A percentile compares a stretch with the other conserved stretches of the same genome.
Evolutionary conservation across 1,284 basidiomycete genomes (phyloP).

Genomic region (Moesziomyces sp.): DNA sequence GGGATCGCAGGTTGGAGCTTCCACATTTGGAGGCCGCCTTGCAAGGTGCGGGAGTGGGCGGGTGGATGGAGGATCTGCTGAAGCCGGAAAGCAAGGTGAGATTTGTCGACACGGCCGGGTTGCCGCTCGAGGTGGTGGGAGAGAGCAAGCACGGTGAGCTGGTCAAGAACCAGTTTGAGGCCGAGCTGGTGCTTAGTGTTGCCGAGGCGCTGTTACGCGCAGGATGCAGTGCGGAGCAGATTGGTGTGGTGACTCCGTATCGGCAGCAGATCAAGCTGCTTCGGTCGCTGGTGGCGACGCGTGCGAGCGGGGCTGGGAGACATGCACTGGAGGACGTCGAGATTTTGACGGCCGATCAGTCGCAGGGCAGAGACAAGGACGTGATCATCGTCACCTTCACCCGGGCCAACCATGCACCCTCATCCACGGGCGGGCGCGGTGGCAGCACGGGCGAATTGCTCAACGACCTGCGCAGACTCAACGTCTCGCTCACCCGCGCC

Average conservation of each 20-base stretch:
- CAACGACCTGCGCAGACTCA: slow-evolving; percentile 56
- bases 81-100: slow-evolving; percentile 82
- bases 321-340: slow-evolving; percentile 72
- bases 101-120: slow-evolving; percentile 86
- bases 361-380: slow-evolving; percentile 84
- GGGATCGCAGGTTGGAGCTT: slow-evolving; percentile 74
- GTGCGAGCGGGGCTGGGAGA: neutral
- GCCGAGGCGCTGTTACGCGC: slow-evolving; percentile 75
- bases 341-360: slow-evolving; percentile 90
- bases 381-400: slow-evolving; percentile 62
- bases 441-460: slow-evolving; percentile 53
- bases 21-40: slow-evolving; percentile 67
- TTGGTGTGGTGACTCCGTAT: slow-evolving; percentile 91
- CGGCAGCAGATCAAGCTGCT: slow-evolving; percentile 93
- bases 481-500: slow-evolving; percentile 61
- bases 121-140: slow-evolving; percentile 78
- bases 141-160: slow-evolving; percentile 66
- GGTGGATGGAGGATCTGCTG: slow-evolving; percentile 76
- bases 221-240: slow-evolving; percentile 77
- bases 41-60: neutral
- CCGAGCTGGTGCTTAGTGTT: slow-evolving; percentile 73
- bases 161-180: slow-evolving; percentile 81
- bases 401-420: slow-evolving; percentile 34
- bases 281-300: slow-evolving; percentile 68
- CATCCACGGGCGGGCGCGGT: neutral